phyloP scores from a whole-genome alignment of 73 alveolate genomes.

The Diophrys sp. region DNA sequence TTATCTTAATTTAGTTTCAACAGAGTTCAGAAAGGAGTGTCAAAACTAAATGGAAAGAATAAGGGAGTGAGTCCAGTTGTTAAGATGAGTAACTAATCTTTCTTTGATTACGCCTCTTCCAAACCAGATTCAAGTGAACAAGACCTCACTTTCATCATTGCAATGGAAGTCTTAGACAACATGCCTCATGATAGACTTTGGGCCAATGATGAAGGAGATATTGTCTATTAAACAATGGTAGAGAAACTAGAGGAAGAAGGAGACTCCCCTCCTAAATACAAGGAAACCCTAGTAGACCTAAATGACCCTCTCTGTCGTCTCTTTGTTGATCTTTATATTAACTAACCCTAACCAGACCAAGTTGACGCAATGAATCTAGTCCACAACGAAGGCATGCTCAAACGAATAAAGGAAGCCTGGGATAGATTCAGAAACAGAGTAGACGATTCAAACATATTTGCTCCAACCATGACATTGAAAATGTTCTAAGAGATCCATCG shows the following conservation, averaged over 20 bases:
- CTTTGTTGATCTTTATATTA: slow-evolving; percentile 32
- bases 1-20: slow-evolving; percentile 15
- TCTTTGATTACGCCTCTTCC: slow-evolving; percentile 50
- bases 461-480: slow-evolving; percentile 69
- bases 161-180: slow-evolving; percentile 78
- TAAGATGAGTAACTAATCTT: slow-evolving; percentile 51
- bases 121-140: too few relatives aligned
- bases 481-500: slow-evolving; percentile 53
- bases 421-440: slow-evolving; percentile 13
- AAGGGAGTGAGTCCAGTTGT: slow-evolving; percentile 47
- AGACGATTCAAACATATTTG: slow-evolving; percentile 50
- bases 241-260: slow-evolving; percentile 39
- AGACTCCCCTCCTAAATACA: slow-evolving; percentile 26
- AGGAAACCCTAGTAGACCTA: slow-evolving; percentile 30
- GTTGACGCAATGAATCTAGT: slow-evolving; percentile 41
- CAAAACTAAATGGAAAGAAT: too few relatives aligned
- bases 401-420: slow-evolving; percentile 24
- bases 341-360: slow-evolving; percentile 52
- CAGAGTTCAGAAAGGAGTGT: slow-evolving; percentile 51
- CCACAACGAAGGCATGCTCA: slow-evolving; percentile 53
- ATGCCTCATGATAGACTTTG: slow-evolving; percentile 83
- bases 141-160: slow-evolving; percentile 48
- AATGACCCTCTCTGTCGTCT: slow-evolving; percentile 59
- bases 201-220: slow-evolving; percentile 12
- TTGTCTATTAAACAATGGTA: slow-evolving; percentile 22